Base-by-base conservation (phyloP, 352 stramenopile genomes). In the Phytophthora pseudosyringae region DNA sequence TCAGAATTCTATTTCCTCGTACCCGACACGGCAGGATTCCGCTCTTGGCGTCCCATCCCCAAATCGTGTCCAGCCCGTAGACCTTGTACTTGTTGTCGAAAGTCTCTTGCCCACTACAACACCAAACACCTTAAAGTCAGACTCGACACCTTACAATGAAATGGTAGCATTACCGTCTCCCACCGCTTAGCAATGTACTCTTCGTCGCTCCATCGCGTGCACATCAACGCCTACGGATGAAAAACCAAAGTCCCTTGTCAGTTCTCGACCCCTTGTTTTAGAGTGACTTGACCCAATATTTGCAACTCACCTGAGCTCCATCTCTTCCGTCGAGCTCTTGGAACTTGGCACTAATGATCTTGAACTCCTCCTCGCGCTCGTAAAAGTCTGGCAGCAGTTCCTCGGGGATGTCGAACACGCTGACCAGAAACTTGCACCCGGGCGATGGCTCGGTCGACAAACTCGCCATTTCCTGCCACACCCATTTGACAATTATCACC, bases 51-150 rank as follows among this genome's bases (percentile, higher is more conserved):
- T 75, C 59, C 88, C 90, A 98, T n/a, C 78, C 81, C 94, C 93
- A 98, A 66, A 98, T 98, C 8, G 77, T 97, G 21, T 96, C 68
- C 35, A 98, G 66, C 1, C 90, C 90, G 62, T 94, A 91, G 11
- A 76, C 57, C 39, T 79, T 82, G 75, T 97, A 98, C 56, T 97
- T 81, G 61, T 59, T 49, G 21, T 97, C 66, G 61, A 97, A 98
- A 9, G 67, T 78, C 6, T 88, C 64, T 52, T 96, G 66, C 10
- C 91, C 92, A 67, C 91, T 98, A 35, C 21, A 48, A 7, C 18
- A 45, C 1, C 36, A 48, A 43, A 6, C 44, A 33, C 4, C 15
- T 29, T n/a, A 4, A 7, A 21, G 16, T 50, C 13, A 41, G 33
- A 32, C 15, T 25, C 21, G 33, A 46, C 21, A 25, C 26, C 16